These are phyloP conservation scores for Jackrogersella multiformis DNA, from an alignment of 495 filamentous ascomycete genomes.

Conservation along the genomic window DNA sequence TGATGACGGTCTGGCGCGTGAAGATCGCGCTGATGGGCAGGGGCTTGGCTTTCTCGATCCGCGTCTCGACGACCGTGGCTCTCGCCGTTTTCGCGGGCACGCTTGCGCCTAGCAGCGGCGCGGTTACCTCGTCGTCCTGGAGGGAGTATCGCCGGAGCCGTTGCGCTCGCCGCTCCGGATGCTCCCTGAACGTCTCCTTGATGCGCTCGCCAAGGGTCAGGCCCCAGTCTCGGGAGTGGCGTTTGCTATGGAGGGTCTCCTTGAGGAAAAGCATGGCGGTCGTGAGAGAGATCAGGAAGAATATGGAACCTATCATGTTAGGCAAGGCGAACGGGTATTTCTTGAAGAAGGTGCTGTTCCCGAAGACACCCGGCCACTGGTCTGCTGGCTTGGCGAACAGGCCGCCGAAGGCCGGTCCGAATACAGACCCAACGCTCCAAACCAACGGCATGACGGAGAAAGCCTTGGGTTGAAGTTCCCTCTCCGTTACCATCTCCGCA, in stretches of 20 bases:
- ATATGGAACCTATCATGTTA: slow-evolving; percentile 74
- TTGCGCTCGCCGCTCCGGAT: slow-evolving; percentile 40
- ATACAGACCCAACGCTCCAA: slow-evolving; percentile 84
- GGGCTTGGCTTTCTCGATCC: slow-evolving; percentile 40
- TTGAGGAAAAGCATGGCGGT: slow-evolving; percentile 77
- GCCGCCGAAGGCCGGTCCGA: slow-evolving; percentile 89
- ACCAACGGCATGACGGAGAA: slow-evolving; percentile 87
- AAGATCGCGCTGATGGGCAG: slow-evolving; percentile 74
- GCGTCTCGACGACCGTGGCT: slow-evolving; percentile 21
- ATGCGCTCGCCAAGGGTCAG: slow-evolving; percentile 68
- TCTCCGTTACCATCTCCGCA: slow-evolving; percentile 81
- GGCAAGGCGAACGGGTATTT: slow-evolving; percentile 83
- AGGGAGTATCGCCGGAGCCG: slow-evolving; percentile 51
- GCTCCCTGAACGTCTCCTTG: slow-evolving; percentile 47
- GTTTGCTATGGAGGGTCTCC: slow-evolving; percentile 78
- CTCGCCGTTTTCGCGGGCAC: slow-evolving; percentile 47
- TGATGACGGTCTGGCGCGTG: slow-evolving; percentile 75
- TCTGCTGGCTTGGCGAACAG: slow-evolving; percentile 81
- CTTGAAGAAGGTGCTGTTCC: slow-evolving; percentile 70
- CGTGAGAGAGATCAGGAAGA: slow-evolving; percentile 78
- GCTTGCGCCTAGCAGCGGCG: slow-evolving; percentile 48
- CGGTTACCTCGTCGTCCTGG: slow-evolving; percentile 55
- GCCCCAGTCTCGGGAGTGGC: slow-evolving; percentile 72
- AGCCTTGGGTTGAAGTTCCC: slow-evolving; percentile 80
- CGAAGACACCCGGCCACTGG: slow-evolving; percentile 72